Base-by-base conservation (phyloP, 768 basidiomycete species). In the Mycena rosella region DNA sequence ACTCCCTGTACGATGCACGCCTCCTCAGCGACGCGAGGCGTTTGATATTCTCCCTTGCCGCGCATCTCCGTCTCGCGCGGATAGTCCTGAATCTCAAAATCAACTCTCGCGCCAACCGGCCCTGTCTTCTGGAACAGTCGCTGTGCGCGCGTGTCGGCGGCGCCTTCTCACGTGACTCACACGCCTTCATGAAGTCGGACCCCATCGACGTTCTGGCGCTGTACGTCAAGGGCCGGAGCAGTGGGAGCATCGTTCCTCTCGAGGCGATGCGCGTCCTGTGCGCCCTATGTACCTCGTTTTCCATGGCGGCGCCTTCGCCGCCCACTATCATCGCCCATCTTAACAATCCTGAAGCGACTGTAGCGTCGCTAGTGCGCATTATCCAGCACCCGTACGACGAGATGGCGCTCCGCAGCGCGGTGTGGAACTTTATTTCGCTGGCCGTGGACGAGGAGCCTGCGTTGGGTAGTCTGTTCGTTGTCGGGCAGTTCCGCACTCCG, bases 391-490 rank as follows among this genome's bases (percentile, higher is more conserved):
- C 94, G 0, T 94, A 92, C 69, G 91, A 95, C 32, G 94, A 95
- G 47, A 82, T 90, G 22, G 74, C 84, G 10, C 84, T 94, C 34
- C 89, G 92, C 22, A 90, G 86, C 55, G 87, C 91, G 0, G 88
- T 94, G 7, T 98, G 96, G 96, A 87, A 86, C 68, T 91, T 97
- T 69, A 89, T 97, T 42, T 81, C 92, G 0, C 83, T 94, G 20
- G 91, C 93, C 1, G 88, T 96, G 17, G 90, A 94, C 72, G 91
- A 91, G 67, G 95, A 96, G 75, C 95, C 96, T 0, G 95, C 96
- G 0, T 82, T 97, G 6, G 90, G 92, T 2, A 85, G 89, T 60
- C 82, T 98, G 29, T 90, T 96, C 65, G 90, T 96, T 34, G 85
- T 89, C 0, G 95, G 95, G 4, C 86, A 88, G 45, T 91, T 94